phyloP scores from a whole-genome alignment of 805 yeast genomes.

The Tetrapisispora taiwanensis region DNA sequence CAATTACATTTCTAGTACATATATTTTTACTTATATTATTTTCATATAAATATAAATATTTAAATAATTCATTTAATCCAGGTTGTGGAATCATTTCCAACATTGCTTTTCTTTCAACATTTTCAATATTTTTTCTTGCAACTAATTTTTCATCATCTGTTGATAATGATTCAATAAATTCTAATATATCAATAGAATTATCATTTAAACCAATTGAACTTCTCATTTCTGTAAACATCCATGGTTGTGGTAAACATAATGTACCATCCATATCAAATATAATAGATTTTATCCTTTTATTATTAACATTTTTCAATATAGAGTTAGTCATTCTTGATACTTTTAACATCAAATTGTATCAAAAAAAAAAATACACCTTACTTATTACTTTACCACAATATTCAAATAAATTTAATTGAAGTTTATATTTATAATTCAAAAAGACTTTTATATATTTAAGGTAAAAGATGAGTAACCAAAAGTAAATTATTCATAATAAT shows the following conservation, averaged over 20 bases:
- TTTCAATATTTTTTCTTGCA: constrained; percentile 40
- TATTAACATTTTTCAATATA: not conserved
- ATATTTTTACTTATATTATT: constrained; percentile 41
- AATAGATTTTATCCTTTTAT: constrained; percentile 36
- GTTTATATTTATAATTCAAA: too few relatives aligned
- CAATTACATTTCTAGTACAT: constrained; percentile 49
- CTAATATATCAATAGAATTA: constrained; percentile 42
- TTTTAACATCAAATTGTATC: not conserved
- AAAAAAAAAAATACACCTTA: too few relatives aligned
- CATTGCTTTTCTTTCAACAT: constrained; percentile 58
- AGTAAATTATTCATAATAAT: too few relatives aligned
- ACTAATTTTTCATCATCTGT: constrained; percentile 29
- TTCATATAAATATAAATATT: constrained; percentile 18
- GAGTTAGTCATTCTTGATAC: not conserved
- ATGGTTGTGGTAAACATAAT: constrained; percentile 51
- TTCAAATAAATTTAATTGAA: too few relatives aligned
- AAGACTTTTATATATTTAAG: too few relatives aligned
- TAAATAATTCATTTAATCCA: constrained; percentile 38
- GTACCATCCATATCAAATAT: constrained; percentile 81
- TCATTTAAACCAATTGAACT: constrained; percentile 41
- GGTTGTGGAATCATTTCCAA: constrained; percentile 40
- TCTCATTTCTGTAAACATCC: constrained; percentile 53
- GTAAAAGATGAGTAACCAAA: too few relatives aligned
- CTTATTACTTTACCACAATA: too few relatives aligned
- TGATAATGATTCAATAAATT: constrained; percentile 36